These are phyloP conservation scores for Aureobasidium vineae DNA, from an alignment of 2,329 filamentous ascomycete genomes.

Conservation along the genomic window DNA sequence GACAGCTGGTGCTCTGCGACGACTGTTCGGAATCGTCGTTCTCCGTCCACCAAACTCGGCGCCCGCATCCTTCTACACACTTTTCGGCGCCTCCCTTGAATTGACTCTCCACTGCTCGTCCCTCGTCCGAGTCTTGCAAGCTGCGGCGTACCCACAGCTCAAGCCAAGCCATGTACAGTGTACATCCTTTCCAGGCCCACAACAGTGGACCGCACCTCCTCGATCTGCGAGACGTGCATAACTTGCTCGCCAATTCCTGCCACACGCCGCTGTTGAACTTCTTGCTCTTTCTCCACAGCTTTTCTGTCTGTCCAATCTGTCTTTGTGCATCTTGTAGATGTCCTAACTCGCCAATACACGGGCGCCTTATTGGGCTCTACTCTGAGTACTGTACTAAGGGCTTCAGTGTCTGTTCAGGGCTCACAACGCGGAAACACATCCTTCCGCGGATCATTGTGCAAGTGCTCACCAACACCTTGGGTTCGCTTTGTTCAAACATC, in stretches of 20 bases:
- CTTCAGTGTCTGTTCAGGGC: background rate
- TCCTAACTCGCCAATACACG: background rate
- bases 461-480: background rate
- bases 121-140: background rate
- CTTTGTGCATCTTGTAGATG: background rate
- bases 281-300: background rate
- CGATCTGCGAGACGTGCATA: background rate
- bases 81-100: background rate
- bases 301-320: background rate
- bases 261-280: background rate
- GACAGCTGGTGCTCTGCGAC: constrained; percentile 4
- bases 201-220: background rate
- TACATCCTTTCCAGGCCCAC: constrained; percentile 7
- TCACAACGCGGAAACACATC: background rate
- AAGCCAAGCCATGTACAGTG: constrained; percentile 11
- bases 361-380: background rate
- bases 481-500: constrained; percentile 1
- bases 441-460: constrained; percentile 13
- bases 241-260: constrained; percentile 17
- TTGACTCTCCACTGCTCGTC: background rate
- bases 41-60: background rate
- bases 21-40: background rate
- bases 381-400: background rate
- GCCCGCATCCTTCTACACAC: background rate
- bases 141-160: background rate